phyloP scores from a whole-genome alignment of 2,329 filamentous ascomycete genomes.

The Calonectria pseudoreteaudii region DNA sequence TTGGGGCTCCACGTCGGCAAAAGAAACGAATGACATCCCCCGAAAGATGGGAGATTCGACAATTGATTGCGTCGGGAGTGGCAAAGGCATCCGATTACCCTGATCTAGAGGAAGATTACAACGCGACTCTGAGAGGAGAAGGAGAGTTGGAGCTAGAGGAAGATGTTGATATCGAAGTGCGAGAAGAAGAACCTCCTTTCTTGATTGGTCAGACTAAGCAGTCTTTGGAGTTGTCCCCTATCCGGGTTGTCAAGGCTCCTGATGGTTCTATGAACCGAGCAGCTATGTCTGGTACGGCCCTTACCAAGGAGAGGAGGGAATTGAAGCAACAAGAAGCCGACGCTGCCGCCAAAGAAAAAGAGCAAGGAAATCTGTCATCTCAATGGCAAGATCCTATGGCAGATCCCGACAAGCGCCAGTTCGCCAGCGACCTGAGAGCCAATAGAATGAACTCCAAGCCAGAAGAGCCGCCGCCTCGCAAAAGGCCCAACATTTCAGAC shows the following conservation, averaged over 20 bases:
- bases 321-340: conserved; percentile 89
- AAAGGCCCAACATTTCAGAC: conserved; percentile 82
- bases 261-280: conserved; percentile 98
- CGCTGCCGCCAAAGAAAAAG: conserved; percentile 77
- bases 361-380: conserved; percentile 84
- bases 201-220: conserved; percentile 96
- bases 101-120: conserved; percentile 93
- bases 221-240: conserved; percentile 93
- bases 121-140: conserved; percentile 86
- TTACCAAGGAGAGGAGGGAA: conserved; percentile 92
- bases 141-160: conserved; percentile 92
- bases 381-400: conserved; percentile 99
- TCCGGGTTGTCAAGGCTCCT: conserved; percentile 95
- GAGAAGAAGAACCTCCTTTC: conserved; percentile 97
- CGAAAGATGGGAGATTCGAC: conserved; percentile 96
- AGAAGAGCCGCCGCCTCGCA: conserved; percentile 91
- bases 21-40: conserved; percentile 97
- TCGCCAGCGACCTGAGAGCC: conserved; percentile 86
- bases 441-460: conserved; percentile 70
- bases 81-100: conserved; percentile 94
- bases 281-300: conserved; percentile 89
- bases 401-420: conserved; percentile 83
- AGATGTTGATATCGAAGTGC: conserved; percentile 96
- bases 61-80: conserved; percentile 94
- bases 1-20: conserved; percentile 64